Evolutionary conservation across 176 grass and related monocot species (phyloP).

Genomic region (Leersia perrieri): DNA sequence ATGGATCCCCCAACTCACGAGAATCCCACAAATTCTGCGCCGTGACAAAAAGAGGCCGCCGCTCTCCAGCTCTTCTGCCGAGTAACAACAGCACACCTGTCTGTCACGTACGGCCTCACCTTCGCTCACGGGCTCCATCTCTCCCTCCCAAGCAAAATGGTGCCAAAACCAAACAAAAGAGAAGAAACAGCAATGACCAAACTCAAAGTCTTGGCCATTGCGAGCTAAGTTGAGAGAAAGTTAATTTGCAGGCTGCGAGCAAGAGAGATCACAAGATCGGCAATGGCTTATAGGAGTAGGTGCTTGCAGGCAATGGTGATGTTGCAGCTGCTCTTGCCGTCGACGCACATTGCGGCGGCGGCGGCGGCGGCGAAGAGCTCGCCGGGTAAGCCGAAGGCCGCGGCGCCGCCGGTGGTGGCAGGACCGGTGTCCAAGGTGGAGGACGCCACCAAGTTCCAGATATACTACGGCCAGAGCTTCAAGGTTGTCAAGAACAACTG

Average conservation of each 20-base stretch:
- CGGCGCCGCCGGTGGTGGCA: conserved; percentile 28
- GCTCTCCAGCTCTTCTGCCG: neutral
- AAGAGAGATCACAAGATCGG: neutral
- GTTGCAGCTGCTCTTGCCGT: conserved; percentile 7
- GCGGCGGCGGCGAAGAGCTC: neutral
- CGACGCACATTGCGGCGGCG: neutral
- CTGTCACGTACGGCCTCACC: neutral
- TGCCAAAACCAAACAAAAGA: neutral
- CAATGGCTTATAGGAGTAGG: conserved; percentile 23
- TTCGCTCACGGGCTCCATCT: conserved; percentile 31
- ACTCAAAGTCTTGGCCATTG: too few relatives aligned
- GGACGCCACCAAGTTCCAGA: conserved; percentile 65
- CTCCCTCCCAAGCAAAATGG: neutral
- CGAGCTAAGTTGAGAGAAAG: neutral
- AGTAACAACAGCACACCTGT: neutral
- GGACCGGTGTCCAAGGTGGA: conserved; percentile 65
- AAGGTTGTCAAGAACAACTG: conserved; percentile 89
- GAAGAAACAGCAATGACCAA: neutral
- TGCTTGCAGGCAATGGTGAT: neutral
- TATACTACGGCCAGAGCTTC: conserved; percentile 91
- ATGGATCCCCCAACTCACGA: conserved; percentile 5
- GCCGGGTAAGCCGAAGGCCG: conserved; percentile 21
- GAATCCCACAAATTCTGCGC: conserved; percentile 44
- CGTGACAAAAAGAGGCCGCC: conserved; percentile 47
- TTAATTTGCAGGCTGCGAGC: neutral